Evolutionary conservation across 495 filamentous ascomycete species (phyloP).

Genomic region (Podospora anserina): DNA sequence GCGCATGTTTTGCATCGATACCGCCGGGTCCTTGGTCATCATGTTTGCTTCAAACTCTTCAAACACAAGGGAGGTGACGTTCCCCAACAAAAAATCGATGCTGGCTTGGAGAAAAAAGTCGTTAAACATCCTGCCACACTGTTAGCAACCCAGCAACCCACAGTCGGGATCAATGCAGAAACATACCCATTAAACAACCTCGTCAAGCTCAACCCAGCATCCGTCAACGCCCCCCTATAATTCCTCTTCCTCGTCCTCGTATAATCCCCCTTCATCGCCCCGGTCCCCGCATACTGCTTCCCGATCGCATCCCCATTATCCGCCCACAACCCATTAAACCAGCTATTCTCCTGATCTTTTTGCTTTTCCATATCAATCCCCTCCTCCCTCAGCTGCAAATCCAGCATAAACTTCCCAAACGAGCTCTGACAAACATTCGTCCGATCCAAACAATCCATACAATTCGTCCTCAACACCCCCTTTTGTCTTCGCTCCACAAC

Average conservation of each 20-base stretch:
- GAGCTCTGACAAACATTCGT: constrained; percentile 93
- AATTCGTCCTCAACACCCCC: constrained; percentile 84
- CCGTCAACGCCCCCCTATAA: constrained; percentile 87
- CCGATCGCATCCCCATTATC: constrained; percentile 84
- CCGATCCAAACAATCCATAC: constrained; percentile 95
- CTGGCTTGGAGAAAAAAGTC: constrained; percentile 94
- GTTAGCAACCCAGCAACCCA: constrained; percentile 3
- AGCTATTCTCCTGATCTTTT: constrained; percentile 67
- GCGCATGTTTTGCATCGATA: constrained; percentile 77
- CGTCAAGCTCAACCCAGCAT: constrained; percentile 82
- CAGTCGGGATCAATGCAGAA: background rate
- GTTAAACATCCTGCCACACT: constrained; percentile 73
- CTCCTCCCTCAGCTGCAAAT: constrained; percentile 69
- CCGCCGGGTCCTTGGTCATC: constrained; percentile 80
- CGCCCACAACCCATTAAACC: constrained; percentile 95
- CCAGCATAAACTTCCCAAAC: constrained; percentile 70
- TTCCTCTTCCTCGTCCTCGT: constrained; percentile 87
- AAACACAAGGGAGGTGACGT: constrained; percentile 76
- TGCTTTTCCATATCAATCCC: constrained; percentile 67
- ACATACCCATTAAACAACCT: constrained; percentile 60
- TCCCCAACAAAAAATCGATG: constrained; percentile 92
- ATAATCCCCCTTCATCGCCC: constrained; percentile 92
- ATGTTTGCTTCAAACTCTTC: constrained; percentile 87
- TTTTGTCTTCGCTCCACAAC: constrained; percentile 52
- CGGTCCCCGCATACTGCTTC: constrained; percentile 79